Percentiles rank a stretch among this genome's conserved stretches.
Evolutionary conservation across 2,329 filamentous ascomycete species (phyloP).

Genomic region (Passalora sequoiae): DNA sequence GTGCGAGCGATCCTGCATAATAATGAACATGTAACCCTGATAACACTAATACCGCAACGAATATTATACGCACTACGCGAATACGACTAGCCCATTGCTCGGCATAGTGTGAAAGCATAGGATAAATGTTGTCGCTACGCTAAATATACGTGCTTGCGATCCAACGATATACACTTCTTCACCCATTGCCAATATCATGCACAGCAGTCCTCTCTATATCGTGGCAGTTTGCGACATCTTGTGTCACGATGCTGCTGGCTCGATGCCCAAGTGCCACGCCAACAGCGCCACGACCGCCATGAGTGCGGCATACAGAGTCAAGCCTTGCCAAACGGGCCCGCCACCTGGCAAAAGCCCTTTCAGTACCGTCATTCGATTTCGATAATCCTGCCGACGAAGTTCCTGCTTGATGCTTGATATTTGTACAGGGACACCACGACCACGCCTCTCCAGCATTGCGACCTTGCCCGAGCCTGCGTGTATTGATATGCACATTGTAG

Average conservation of each 20-base stretch:
- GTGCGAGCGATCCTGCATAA: too few relatives aligned
- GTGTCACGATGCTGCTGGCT: background rate
- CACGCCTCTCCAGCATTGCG: conserved; percentile 16
- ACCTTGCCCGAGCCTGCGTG: conserved; percentile 23
- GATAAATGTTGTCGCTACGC: too few relatives aligned
- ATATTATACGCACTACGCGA: too few relatives aligned
- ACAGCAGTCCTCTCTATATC: background rate
- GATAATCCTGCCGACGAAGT: background rate
- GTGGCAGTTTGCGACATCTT: background rate
- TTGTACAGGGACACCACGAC: conserved; percentile 20
- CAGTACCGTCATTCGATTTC: too few relatives aligned
- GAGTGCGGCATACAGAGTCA: background rate
- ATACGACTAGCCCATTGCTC: too few relatives aligned
- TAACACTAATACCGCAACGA: too few relatives aligned
- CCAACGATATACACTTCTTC: too few relatives aligned
- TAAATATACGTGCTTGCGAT: too few relatives aligned
- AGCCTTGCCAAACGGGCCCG: too few relatives aligned
- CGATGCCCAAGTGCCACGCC: background rate
- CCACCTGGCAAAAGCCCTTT: too few relatives aligned
- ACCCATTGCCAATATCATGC: background rate
- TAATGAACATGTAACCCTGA: too few relatives aligned
- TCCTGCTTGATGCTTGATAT: conserved; percentile 18
- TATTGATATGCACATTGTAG: conserved; percentile 29
- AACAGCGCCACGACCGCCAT: background rate
- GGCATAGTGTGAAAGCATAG: too few relatives aligned